Percentiles rank a stretch among this genome's conserved stretches.
Evolutionary conservation across 345 rosid genomes (phyloP).

Genomic region (Citrus inodora): DNA sequence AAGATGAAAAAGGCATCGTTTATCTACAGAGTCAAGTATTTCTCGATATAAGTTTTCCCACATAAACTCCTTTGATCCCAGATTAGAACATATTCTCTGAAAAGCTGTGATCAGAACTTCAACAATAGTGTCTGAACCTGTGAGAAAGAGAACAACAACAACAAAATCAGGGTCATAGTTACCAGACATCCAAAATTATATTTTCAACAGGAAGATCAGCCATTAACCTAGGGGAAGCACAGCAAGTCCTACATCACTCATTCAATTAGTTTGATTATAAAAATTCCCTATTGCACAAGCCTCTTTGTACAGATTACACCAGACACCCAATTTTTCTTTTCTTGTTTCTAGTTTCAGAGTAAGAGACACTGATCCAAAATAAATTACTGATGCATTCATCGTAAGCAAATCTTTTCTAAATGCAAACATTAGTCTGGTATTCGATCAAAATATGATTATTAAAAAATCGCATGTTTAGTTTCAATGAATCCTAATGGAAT

Average conservation of each 20-base stretch:
- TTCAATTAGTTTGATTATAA: background rate
- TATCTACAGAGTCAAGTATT: slow-evolving; percentile 35
- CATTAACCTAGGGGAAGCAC: background rate
- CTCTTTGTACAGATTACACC: background rate
- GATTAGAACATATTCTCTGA: slow-evolving; percentile 54
- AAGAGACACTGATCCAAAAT: background rate
- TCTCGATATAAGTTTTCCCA: slow-evolving; percentile 55
- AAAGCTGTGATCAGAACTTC: slow-evolving; percentile 57
- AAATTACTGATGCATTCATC: background rate
- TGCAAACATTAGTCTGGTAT: background rate
- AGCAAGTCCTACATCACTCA: background rate
- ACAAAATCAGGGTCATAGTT: slow-evolving; percentile 10
- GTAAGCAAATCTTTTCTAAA: background rate
- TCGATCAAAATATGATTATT: background rate
- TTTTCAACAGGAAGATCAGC: background rate
- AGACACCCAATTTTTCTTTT: background rate
- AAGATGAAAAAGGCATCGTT: slow-evolving; percentile 33
- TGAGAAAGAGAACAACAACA: slow-evolving; percentile 16
- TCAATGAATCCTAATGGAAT: background rate
- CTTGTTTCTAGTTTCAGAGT: background rate
- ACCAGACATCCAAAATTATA: background rate
- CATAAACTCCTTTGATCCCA: slow-evolving; percentile 49
- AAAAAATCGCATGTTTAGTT: background rate
- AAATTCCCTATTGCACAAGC: background rate
- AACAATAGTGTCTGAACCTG: slow-evolving; percentile 57